Percentiles rank a stretch among this genome's conserved stretches.
phyloP scores from a whole-genome alignment of 1,284 basidiomycete species.

The Leccinum variabile region DNA sequence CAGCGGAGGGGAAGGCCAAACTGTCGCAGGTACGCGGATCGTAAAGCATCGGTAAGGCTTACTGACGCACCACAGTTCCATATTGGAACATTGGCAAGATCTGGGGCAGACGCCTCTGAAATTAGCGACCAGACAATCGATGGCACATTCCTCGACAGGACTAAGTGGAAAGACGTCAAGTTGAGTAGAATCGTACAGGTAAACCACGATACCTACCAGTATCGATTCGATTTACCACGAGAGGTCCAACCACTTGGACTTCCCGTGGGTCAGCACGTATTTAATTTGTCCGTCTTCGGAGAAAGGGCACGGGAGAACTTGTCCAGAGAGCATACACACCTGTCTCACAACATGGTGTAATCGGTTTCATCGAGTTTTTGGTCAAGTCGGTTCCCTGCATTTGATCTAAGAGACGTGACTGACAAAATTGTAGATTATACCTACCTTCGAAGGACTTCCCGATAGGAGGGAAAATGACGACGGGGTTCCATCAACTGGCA shows the following conservation, averaged over 20 bases:
- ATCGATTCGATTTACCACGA: constrained; percentile 51
- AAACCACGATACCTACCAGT: constrained; percentile 52
- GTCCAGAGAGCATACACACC: constrained; percentile 69
- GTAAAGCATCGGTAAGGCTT: constrained; percentile 5
- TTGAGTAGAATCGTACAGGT: constrained; percentile 44
- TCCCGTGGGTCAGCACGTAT: constrained; percentile 65
- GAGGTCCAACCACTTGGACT: constrained; percentile 54
- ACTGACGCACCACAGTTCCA: constrained; percentile 37
- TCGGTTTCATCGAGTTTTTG: constrained; percentile 54
- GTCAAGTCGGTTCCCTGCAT: constrained; percentile 45
- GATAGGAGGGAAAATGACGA: constrained; percentile 59
- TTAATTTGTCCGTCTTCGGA: constrained; percentile 48
- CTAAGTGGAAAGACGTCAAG: constrained; percentile 52
- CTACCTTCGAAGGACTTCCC: constrained; percentile 43
- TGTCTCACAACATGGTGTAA: constrained; percentile 45
- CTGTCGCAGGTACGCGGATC: constrained; percentile 42
- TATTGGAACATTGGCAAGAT: constrained; percentile 42
- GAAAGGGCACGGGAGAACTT: constrained; percentile 45
- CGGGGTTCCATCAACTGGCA: constrained; percentile 49
- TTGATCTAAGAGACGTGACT: neutral
- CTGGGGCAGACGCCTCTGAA: neutral
- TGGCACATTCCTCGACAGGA: constrained; percentile 47
- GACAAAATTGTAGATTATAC: constrained; percentile 40
- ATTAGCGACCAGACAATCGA: constrained; percentile 12
- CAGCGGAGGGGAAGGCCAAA: constrained; percentile 48